Base-by-base conservation (phyloP, 2,329 filamentous ascomycete genomes). In the Emergomyces pasteurianus region DNA sequence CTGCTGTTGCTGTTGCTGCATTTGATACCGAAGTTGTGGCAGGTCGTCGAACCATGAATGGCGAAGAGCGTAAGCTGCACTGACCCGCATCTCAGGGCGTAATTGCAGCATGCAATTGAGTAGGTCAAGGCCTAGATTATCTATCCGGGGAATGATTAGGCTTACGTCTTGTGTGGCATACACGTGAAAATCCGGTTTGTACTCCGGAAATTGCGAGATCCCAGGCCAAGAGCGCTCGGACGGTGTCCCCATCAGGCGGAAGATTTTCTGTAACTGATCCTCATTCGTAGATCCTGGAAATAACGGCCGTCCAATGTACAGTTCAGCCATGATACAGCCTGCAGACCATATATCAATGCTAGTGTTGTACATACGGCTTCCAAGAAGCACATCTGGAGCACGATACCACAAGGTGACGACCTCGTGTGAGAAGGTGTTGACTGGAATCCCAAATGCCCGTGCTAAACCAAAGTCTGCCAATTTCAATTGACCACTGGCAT, bases 261-360 rank as follows among this genome's bases (percentile, higher is more conserved):
- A 99, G 75, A 99, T 99, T 73, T 95, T 91, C 65, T 95, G 83
- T 58, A 97, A 86, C 74, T 99, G 94, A 72, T 99, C 94, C 75
- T 99, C 94, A 73, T 99, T 99, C 43, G 94, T 96, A 1, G 94
- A 97, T 62, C 94, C 94, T 0, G 94, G 94, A 78, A 99, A 99
- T 7, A 99, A 82, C 0, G 94, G 94, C n/a, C 92, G 84, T 3
- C 94, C 94, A 0, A 92, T 96, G 75, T 94, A 97, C 91, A 99
- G 96, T 77, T 99, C 94, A 9, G 94, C 94, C 94, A 99, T 97
- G 79, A 99, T 99, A 75, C 94, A 99, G 60, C 94, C 94, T 6
- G 94, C 94, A 9, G 90, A 96, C 94, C 94, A 99, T 72, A 99
- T 97, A 71, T 99, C 94, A 74, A 99, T 97, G 77, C 90, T 95